Evolutionary conservation across 78 protist species (phyloP).

Genomic region (Dictyostelium intermedium): DNA sequence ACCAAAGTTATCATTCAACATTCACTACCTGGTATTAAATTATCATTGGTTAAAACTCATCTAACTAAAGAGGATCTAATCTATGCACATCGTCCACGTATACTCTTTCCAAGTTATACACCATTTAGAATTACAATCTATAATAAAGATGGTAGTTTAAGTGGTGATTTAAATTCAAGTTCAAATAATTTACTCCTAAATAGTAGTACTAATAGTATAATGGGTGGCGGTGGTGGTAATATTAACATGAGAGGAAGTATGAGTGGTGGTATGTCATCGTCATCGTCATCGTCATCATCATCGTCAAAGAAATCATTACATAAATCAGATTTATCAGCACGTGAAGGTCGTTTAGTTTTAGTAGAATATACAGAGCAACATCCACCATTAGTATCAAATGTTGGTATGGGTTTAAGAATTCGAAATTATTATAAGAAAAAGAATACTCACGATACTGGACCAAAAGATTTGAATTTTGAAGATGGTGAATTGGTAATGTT

Average conservation of each 20-base stretch:
- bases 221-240: background rate
- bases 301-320: constrained; percentile 23
- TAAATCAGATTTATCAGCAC: constrained; percentile 79
- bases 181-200: background rate
- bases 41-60: constrained; percentile 66
- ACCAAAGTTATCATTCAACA: constrained; percentile 46
- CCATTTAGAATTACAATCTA: constrained; percentile 18
- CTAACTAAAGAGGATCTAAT: constrained; percentile 28
- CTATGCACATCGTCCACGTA: constrained; percentile 36
- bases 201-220: background rate
- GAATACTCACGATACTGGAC: constrained; percentile 3
- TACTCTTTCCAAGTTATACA: constrained; percentile 5
- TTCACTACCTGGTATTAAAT: constrained; percentile 75
- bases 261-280: background rate
- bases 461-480: constrained; percentile 24
- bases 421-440: constrained; percentile 64
- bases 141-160: constrained; percentile 20
- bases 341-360: constrained; percentile 82
- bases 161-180: background rate
- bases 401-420: constrained; percentile 85
- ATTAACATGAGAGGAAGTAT: background rate
- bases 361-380: constrained; percentile 84
- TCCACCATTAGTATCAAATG: constrained; percentile 69
- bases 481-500: constrained; percentile 75
- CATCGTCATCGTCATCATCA: background rate